A percentile compares a stretch with the other conserved stretches of the same genome.
Conservation (phyloP, 1,139 yeast species). For the Yamadazyma atlantica region DNA sequence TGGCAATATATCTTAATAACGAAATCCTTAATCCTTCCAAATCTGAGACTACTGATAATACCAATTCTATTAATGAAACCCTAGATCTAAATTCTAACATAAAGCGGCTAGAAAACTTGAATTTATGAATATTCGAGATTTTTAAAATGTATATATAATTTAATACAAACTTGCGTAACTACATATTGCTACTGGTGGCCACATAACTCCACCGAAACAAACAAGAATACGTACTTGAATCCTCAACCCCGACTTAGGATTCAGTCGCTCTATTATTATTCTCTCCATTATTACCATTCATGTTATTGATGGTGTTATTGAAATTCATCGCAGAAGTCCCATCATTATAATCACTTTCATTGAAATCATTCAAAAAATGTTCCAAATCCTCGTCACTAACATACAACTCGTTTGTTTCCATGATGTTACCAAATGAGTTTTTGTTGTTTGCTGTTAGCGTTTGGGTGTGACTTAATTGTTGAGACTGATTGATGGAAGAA, state of each 20-base stretch:
- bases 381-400: conserved; percentile 16
- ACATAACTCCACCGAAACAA: not conserved
- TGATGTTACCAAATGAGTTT: conserved; percentile 11
- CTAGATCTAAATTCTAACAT: conserved; percentile 36
- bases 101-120: conserved; percentile 32
- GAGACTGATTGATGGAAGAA: not conserved
- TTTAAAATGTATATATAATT: not conserved
- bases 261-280: too few species aligned
- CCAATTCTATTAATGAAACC: conserved; percentile 17
- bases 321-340: not conserved
- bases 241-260: too few species aligned
- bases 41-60: conserved; percentile 10
- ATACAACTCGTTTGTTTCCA: conserved; percentile 15
- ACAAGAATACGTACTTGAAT: not conserved
- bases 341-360: not conserved
- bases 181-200: too few species aligned
- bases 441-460: conserved; percentile 1
- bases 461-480: not conserved
- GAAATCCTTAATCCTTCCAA: conserved; percentile 35
- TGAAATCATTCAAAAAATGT: conserved; percentile 13
- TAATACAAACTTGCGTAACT: conserved; percentile 1
- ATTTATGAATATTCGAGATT: conserved; percentile 13
- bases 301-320: not conserved
- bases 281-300: not conserved
- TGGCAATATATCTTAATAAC: conserved; percentile 63